phyloP scores from a whole-genome alignment of 345 rosid genomes.

The Salix viminalis region DNA sequence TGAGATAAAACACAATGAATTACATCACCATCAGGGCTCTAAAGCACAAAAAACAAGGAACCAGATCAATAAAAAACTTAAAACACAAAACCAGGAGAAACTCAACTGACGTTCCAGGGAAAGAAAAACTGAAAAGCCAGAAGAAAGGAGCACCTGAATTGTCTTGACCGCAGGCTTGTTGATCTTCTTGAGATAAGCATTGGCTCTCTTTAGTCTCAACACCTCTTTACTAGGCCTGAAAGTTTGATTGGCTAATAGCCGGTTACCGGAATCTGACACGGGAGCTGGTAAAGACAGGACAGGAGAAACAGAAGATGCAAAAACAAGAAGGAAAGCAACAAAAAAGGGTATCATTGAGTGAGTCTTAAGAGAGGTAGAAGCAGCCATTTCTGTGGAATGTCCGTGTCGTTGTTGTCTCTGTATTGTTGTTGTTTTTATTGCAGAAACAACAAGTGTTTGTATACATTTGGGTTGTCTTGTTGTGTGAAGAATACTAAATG shows the following conservation, averaged over 20 bases:
- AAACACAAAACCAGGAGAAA: not conserved
- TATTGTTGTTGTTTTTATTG: constrained; percentile 36
- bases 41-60: constrained; percentile 1
- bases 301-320: constrained; percentile 32
- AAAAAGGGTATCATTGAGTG: constrained; percentile 38
- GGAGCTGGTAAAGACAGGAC: constrained; percentile 31
- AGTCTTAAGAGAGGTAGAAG: constrained; percentile 28
- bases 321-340: constrained; percentile 42
- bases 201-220: constrained; percentile 12
- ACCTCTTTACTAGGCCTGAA: constrained; percentile 18
- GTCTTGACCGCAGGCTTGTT: constrained; percentile 33
- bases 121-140: not conserved
- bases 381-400: constrained; percentile 56
- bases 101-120: not conserved
- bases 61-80: not conserved
- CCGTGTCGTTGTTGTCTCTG: constrained; percentile 32
- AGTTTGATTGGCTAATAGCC: constrained; percentile 19
- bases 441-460: constrained; percentile 33
- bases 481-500: constrained; percentile 20
- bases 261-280: constrained; percentile 40
- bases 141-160: constrained; percentile 21
- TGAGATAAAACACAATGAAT: constrained; percentile 31
- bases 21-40: constrained; percentile 36
- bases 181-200: constrained; percentile 30
- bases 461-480: constrained; percentile 54